A percentile compares a stretch with the other conserved stretches of the same genome.
These are phyloP conservation scores for Zymoseptoria crescenta DNA, from an alignment of 2,329 filamentous ascomycete species.

Conservation along the genomic window DNA sequence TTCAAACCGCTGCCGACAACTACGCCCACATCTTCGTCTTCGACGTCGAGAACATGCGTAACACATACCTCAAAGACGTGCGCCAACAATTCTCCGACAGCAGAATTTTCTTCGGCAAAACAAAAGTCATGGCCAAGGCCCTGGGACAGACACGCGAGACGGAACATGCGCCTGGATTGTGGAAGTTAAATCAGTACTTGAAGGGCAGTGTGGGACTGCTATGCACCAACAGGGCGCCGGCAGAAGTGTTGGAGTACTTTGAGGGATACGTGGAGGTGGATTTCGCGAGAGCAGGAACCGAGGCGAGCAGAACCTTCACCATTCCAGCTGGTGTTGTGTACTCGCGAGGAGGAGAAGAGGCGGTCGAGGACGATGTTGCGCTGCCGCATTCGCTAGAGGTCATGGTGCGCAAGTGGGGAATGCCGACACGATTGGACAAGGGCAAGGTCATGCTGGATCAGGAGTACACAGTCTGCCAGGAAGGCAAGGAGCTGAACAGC, in stretches of 20 bases:
- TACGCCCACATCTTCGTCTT: constrained; percentile 94
- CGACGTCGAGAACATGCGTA: constrained; percentile 93
- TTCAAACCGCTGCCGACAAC: constrained; percentile 74
- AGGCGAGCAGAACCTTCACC: constrained; percentile 65
- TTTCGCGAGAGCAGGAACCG: constrained; percentile 80
- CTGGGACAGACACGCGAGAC: constrained; percentile 66
- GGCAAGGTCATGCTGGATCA: constrained; percentile 75
- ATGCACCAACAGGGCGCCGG: constrained; percentile 71
- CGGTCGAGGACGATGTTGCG: constrained; percentile 73
- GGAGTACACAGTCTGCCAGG: constrained; percentile 69
- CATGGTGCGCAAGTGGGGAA: constrained; percentile 76
- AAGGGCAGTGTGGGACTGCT: constrained; percentile 80
- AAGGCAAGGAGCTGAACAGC: constrained; percentile 78
- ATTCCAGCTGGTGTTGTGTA: constrained; percentile 80
- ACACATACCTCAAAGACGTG: constrained; percentile 89
- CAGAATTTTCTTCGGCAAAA: constrained; percentile 97
- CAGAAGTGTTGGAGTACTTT: constrained; percentile 66
- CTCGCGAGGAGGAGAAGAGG: constrained; percentile 68
- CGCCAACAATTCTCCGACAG: constrained; percentile 76
- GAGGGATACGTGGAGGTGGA: constrained; percentile 65
- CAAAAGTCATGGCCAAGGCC: constrained; percentile 96
- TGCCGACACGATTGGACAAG: constrained; percentile 82
- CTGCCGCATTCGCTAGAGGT: constrained; percentile 85
- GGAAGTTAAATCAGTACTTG: constrained; percentile 61
- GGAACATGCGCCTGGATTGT: constrained; percentile 71